A percentile compares a stretch with the other conserved stretches of the same genome.
These are phyloP conservation scores for Penicillium alfredii DNA, from an alignment of 495 filamentous ascomycete species.

Conservation along the genomic window DNA sequence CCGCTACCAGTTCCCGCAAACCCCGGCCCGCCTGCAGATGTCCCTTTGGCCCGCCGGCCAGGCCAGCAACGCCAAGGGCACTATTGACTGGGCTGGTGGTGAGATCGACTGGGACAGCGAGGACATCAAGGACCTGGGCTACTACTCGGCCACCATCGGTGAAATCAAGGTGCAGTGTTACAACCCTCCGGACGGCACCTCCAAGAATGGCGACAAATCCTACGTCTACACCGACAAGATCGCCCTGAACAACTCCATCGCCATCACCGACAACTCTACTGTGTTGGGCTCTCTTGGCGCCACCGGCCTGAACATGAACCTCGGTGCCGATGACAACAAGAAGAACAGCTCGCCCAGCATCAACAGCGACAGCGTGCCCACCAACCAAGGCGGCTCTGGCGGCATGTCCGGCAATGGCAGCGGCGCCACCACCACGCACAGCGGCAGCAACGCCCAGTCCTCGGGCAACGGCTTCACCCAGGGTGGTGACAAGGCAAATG, in stretches of 20 bases:
- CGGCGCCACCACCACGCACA: conserved; percentile 12
- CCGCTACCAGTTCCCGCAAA: conserved; percentile 86
- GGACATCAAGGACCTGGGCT: conserved; percentile 76
- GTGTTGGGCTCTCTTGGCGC: conserved; percentile 73
- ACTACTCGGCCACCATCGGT: conserved; percentile 80
- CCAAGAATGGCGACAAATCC: conserved; percentile 52
- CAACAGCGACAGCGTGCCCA: conserved; percentile 31
- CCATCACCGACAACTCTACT: conserved; percentile 67
- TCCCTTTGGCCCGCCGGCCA: conserved; percentile 94
- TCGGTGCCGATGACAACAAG: conserved; percentile 27
- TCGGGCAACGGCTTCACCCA: conserved; percentile 28
- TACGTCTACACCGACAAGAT: conserved; percentile 67
- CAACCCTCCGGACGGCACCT: conserved; percentile 58
- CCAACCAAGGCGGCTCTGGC: conserved; percentile 30
- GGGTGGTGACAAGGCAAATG: conserved; percentile 18
- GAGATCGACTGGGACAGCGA: conserved; percentile 77
- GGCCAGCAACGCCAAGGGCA: conserved; percentile 71
- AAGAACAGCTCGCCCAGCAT: conserved; percentile 13
- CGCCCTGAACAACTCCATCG: conserved; percentile 69
- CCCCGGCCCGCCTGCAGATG: conserved; percentile 85
- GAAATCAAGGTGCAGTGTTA: conserved; percentile 83
- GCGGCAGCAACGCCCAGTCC: conserved; percentile 10
- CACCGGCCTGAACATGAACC: conserved; percentile 66
- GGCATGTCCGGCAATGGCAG: conserved; percentile 16
- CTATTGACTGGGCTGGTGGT: conserved; percentile 88